Evolutionary conservation across 306 rosid genomes (phyloP).

Genomic region (Quillaja saponaria): DNA sequence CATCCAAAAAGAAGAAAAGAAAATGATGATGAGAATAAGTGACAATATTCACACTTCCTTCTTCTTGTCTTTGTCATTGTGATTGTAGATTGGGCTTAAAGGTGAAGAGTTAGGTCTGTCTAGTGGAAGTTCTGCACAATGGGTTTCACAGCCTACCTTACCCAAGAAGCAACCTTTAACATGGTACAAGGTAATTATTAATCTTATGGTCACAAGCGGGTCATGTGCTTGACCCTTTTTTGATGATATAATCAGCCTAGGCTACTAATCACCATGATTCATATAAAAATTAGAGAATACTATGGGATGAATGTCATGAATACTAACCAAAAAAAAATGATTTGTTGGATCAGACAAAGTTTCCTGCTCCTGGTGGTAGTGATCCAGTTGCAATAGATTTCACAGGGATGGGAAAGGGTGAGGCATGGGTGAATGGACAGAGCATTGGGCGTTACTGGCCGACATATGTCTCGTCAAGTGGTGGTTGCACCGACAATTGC

Average conservation of each 20-base stretch:
- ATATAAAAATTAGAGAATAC: constrained; percentile 10
- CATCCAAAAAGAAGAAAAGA: not conserved
- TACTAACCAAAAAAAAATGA: constrained; percentile 32
- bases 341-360: constrained; percentile 57
- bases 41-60: not conserved
- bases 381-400: constrained; percentile 87
- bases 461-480: constrained; percentile 42
- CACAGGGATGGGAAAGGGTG: constrained; percentile 91
- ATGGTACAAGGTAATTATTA: constrained; percentile 83
- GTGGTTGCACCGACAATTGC: constrained; percentile 59
- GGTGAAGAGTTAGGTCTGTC: constrained; percentile 63
- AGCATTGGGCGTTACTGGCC: constrained; percentile 99
- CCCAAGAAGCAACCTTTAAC: constrained; percentile 77
- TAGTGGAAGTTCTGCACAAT: constrained; percentile 63
- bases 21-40: not conserved
- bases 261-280: too few relatives aligned
- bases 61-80: constrained; percentile 8
- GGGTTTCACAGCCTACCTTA: constrained; percentile 66
- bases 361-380: constrained; percentile 63
- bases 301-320: constrained; percentile 10
- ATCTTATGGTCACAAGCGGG: not conserved
- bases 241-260: not conserved
- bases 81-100: constrained; percentile 78
- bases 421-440: constrained; percentile 96
- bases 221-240: not conserved